phyloP scores from a whole-genome alignment of 31 red algal species.

The Porphyra umbilicalis region DNA sequence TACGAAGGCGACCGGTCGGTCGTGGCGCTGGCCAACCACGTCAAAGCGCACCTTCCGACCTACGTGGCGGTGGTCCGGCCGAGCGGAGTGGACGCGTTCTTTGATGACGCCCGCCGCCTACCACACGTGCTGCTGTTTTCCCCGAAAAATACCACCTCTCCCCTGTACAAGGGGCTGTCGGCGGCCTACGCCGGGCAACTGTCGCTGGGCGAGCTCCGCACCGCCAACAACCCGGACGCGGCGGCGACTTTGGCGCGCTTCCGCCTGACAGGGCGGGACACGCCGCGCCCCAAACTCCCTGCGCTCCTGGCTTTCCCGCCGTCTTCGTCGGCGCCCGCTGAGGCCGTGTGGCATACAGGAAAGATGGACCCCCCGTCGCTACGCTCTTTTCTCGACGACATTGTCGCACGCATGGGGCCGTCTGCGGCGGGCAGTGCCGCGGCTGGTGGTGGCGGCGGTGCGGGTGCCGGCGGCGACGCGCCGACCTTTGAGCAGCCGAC shows the following conservation, averaged over 20 bases:
- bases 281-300: constrained; percentile 9
- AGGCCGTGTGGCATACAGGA: constrained; percentile 20
- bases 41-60: constrained; percentile 56
- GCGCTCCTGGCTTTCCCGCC: constrained; percentile 50
- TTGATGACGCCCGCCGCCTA: constrained; percentile 46
- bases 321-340: constrained; percentile 27
- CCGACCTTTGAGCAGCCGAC: constrained; percentile 55
- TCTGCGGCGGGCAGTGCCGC: neutral
- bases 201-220: constrained; percentile 73
- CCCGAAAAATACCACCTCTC: constrained; percentile 37
- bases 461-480: constrained; percentile 11
- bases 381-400: constrained; percentile 22
- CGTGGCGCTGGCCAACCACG: constrained; percentile 51
- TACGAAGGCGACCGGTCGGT: constrained; percentile 60
- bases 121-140: constrained; percentile 90
- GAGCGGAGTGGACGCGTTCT: constrained; percentile 66
- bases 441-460: neutral
- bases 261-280: neutral
- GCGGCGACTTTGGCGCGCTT: neutral
- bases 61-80: constrained; percentile 64
- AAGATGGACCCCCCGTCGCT: constrained; percentile 45
- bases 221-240: constrained; percentile 26
- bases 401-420: constrained; percentile 17
- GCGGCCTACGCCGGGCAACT: constrained; percentile 43
- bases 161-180: constrained; percentile 69